Evolutionary conservation across 441 rosid genomes (phyloP), one percentile per base, ranked within the genome.

Genomic region (Pelargonium fulgidum): DNA sequence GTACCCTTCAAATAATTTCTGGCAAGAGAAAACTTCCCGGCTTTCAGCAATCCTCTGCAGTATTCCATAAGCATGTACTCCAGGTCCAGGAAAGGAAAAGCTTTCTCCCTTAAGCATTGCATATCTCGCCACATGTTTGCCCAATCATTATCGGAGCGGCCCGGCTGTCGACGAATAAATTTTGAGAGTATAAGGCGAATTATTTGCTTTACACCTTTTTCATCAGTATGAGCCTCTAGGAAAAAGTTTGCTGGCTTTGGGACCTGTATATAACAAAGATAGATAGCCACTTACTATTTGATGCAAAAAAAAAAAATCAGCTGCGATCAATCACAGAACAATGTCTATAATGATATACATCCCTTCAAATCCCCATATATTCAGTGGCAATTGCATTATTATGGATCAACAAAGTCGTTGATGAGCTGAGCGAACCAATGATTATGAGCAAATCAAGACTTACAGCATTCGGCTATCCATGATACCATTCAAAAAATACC

Each of bases 61-160:
- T 92, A 95, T 78, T 95, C 99, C 66, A 81, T 79, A 72, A 95
- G 77, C 91, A 95, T 87, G 63, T 84, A 92, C 80, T 95, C 98
- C 63, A 85, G 89, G 73, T 95, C 95, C 48, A 95, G 86, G 77
- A 90, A 95, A 66, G 90, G 82, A 84, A 95, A 90, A 70, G 96
- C 98, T 85, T 89, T 95, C 78, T 92, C 95, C 68, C 72, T 87
- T 81, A 92, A 76, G 72, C 76, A 84, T 73, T 83, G 96, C 87
- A 95, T 79, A 80, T 95, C 97, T 67, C 91, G 92, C 99, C 98
- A 95, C 98, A 95, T 82, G 86, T 79, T 90, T 68, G 99, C 88
- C 99, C 99, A 95, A 72, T 92, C 99, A 82, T 85, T 90, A 88
- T 95, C 99, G 72, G 95, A 85, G 65, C 87, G 87, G 24, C 87